phyloP scores from a whole-genome alignment of 306 rosid species.

The Begonia masoniana region DNA sequence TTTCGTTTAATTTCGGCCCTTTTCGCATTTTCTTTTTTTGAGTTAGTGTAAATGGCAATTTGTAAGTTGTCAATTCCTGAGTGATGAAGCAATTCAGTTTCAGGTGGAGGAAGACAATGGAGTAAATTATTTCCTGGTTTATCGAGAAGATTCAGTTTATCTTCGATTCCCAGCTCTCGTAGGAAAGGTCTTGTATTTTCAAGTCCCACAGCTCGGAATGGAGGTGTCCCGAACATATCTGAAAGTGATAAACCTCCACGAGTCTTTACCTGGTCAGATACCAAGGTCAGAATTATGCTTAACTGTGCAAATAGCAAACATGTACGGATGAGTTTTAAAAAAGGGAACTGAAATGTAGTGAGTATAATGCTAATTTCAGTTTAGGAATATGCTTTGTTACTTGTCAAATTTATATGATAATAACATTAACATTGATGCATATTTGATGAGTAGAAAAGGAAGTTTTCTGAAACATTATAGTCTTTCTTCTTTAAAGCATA shows the following conservation, averaged over 20 bases:
- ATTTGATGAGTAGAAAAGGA: too few relatives aligned
- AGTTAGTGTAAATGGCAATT: background rate
- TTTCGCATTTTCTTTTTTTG: background rate
- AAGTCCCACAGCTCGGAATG: conserved; percentile 16
- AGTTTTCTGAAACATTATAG: too few relatives aligned
- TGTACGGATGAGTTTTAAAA: background rate
- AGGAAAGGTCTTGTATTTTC: conserved; percentile 30
- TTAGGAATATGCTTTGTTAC: background rate
- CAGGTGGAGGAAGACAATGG: conserved; percentile 36
- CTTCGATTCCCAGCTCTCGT: conserved; percentile 16
- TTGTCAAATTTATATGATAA: background rate
- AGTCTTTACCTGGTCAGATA: conserved; percentile 54
- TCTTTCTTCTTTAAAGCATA: too few relatives aligned
- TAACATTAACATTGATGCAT: too few relatives aligned
- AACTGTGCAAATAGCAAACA: background rate
- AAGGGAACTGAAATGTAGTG: background rate
- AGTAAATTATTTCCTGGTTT: conserved; percentile 21
- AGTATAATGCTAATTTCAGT: background rate
- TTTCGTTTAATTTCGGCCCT: background rate
- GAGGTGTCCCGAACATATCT: conserved; percentile 30
- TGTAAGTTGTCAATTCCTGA: background rate
- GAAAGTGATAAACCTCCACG: conserved; percentile 28
- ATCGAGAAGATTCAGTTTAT: conserved; percentile 17
- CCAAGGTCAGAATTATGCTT: conserved; percentile 29
- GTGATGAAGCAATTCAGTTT: conserved; percentile 4